Base-by-base conservation (phyloP, 495 filamentous ascomycete genomes). In the Poronia punctata region DNA sequence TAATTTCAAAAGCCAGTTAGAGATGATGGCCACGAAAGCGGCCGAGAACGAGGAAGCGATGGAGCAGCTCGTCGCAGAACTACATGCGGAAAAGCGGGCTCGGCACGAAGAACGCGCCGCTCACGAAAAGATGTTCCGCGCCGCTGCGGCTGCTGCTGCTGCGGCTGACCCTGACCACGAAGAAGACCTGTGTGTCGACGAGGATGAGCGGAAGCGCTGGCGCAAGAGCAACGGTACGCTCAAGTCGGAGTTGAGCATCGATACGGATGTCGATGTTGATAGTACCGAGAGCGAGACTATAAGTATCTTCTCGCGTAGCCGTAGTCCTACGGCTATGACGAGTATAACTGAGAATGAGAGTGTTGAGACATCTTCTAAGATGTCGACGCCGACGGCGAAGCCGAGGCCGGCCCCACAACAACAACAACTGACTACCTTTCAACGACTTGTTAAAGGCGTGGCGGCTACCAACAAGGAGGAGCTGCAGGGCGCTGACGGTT, bases 1-100 rank as follows among this genome's bases (percentile, higher is more conserved):
- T 22, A 73, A 82, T 46, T 66, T 89, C 17, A 84, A 82, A 60
- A 67, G 70, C 37, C 86, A 94, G 60, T 66, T 94, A 5, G 82
- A 88, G 55, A 79, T 76, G 24, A 82, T 90, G 78, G 78, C 84
- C 1, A 69, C 64, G n/a, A 75, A 79, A 48, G 79, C 79, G 0
- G 59, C 65, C 0, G 74, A 81, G 49, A 80, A 85, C 47, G 81
- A 88, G 49, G 56, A 61, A 35, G 72, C 67, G 31, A 82, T 86
- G 75, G 66, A 69, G 53, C 63, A 65, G 32, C 68, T 88, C 46
- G 74, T 76, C 1, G 71, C 75, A 9, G 78, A 87, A 44, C 57
- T 90, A 4, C 71, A 70, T 14, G 60, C 68, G 1, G 84, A 89
- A 53, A 72, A 71, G 48, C 64, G 61, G 27, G 44, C 67, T 9